Percentiles rank a stretch among this genome's conserved stretches.
phyloP scores from a whole-genome alignment of 2,329 filamentous ascomycete genomes.

The Fusarium euwallaceae region DNA sequence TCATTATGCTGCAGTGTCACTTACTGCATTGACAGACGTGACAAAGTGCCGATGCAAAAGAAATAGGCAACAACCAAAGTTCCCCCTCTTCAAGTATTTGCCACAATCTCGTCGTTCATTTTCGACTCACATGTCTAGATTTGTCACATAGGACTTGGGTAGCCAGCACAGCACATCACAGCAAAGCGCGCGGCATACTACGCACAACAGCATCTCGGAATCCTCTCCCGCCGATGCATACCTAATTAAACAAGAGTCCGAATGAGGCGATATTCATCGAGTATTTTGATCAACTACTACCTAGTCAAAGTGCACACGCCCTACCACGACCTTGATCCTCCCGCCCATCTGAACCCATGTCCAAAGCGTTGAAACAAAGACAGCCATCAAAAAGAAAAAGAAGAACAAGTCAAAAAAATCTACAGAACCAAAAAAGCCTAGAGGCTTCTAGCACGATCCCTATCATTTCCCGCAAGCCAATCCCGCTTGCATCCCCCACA shows the following conservation, averaged over 20 bases:
- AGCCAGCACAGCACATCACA: not conserved
- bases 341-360: conserved; percentile 5
- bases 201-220: not conserved
- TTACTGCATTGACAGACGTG: not conserved
- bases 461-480: conserved; percentile 28
- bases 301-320: conserved; percentile 22
- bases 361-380: conserved; percentile 3
- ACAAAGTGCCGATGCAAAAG: not conserved
- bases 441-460: conserved; percentile 3
- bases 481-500: conserved; percentile 23
- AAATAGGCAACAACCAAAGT: not conserved
- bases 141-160: not conserved
- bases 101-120: not conserved
- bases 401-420: not conserved
- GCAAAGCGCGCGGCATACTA: not conserved
- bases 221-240: not conserved
- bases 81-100: not conserved
- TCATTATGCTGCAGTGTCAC: not conserved
- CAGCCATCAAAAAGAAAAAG: not conserved
- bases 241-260: conserved; percentile 3
- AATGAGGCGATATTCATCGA: not conserved
- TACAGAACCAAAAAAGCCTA: not conserved
- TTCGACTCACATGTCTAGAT: not conserved
- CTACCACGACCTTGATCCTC: conserved; percentile 10
- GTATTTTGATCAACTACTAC: not conserved